These are phyloP conservation scores for Eurotiales sp. DNA, from an alignment of 2,329 filamentous ascomycete species.

Conservation along the genomic window DNA sequence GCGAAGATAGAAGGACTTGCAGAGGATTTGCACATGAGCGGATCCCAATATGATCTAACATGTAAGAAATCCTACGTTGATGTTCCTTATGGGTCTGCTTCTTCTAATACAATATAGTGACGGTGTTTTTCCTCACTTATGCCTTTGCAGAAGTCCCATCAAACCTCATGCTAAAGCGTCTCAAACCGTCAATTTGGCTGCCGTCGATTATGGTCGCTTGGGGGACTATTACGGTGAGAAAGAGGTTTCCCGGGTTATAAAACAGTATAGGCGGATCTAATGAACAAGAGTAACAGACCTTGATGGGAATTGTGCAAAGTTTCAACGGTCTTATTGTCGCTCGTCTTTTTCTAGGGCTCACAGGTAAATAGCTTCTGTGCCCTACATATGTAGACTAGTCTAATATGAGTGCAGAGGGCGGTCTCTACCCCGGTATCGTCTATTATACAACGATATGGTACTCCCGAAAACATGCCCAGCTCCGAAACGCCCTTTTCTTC, in stretches of 20 bases:
- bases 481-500: constrained; percentile 46
- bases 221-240: constrained; percentile 44
- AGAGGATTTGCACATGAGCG: constrained; percentile 20
- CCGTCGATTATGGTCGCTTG: constrained; percentile 36
- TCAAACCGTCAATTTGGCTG: constrained; percentile 28
- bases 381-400: not conserved
- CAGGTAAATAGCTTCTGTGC: constrained; percentile 18
- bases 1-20: constrained; percentile 24
- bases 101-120: constrained; percentile 14
- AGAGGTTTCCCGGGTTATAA: not conserved
- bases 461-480: constrained; percentile 40
- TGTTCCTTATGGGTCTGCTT: not conserved
- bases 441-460: constrained; percentile 49
- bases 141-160: constrained; percentile 21
- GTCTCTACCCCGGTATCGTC: constrained; percentile 41
- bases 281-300: constrained; percentile 25
- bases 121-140: constrained; percentile 25
- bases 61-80: constrained; percentile 11
- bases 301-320: constrained; percentile 49
- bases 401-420: constrained; percentile 29
- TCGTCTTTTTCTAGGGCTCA: constrained; percentile 45
- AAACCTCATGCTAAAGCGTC: constrained; percentile 29
- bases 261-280: too few species aligned
- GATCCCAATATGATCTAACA: constrained; percentile 24
- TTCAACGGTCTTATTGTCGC: constrained; percentile 45